Base-by-base conservation (phyloP, 1,139 yeast species). In the Debaryomyces subglobosus region DNA sequence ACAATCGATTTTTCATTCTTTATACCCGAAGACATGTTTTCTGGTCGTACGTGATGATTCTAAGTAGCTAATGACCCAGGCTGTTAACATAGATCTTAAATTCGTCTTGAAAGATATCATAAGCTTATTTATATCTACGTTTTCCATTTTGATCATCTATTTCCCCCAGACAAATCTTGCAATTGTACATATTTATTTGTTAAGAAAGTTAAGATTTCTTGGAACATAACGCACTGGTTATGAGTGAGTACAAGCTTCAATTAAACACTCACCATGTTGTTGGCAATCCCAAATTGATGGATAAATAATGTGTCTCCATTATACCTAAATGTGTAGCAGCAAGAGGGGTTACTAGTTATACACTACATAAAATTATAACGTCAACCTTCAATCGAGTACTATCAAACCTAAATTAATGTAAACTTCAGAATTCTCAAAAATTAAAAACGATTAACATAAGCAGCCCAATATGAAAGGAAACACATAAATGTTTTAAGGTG, bases 151-250 rank as follows among this genome's bases (percentile, higher is more conserved):
- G 41, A 38, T 38, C 41, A 38, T 38, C 40, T 38, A 38, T 38
- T 38, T 38, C 15, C 32, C 21, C 29, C 29, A 25, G 12, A 20
- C 29, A 12, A 9, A 12, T 25, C 4, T 25, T 25, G 12, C 2
- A 8, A 8, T 9, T 25, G 29, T 3, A 5, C 29, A 9, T 5
- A 10, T 25, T 27, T 21, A 24, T 18, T 33, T 43, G 34, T 30
- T 16, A 30, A n/a, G 30, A 42, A 30, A 52, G 79, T 68, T 62
- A 20, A 20, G 23, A 20, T 89, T 69, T 38, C 89, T 72, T 35
- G 96, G 96, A 12, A 12, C 34, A 30, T 30, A n/a, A n/a, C 18
- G 34, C 34, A 30, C 34, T 13, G 34, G 34, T 30, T 30, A 30
- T 30, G 34, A 30, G 34, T 30, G 34, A 6, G 1, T 3, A 15